phyloP scores from a whole-genome alignment of 176 grass and related monocot genomes.

The Oryza coarctata region DNA sequence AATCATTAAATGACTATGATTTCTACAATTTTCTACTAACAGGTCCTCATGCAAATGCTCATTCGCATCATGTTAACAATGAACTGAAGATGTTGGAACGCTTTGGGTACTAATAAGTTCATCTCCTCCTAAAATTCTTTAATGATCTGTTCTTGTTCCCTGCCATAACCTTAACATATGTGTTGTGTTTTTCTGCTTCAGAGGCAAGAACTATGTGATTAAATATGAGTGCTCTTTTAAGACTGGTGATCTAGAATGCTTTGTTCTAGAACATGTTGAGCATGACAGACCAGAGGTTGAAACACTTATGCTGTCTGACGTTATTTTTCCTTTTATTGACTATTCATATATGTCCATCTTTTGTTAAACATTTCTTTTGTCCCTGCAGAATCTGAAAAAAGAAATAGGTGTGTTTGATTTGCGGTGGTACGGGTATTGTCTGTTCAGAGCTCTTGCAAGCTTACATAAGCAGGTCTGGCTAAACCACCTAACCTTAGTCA shows the following conservation, averaged over 20 bases:
- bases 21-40: constrained; percentile 35
- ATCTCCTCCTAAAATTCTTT: background rate
- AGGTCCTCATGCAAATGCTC: constrained; percentile 87
- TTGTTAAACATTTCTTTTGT: constrained; percentile 34
- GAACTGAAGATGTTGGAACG: constrained; percentile 86
- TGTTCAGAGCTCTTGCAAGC: constrained; percentile 81
- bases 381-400: constrained; percentile 65
- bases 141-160: background rate
- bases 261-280: constrained; percentile 86
- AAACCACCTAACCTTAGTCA: constrained; percentile 28
- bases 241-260: constrained; percentile 71
- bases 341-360: background rate
- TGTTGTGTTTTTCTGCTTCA: constrained; percentile 44
- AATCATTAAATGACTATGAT: background rate
- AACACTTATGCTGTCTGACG: background rate
- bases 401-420: constrained; percentile 71
- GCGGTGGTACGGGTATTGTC: constrained; percentile 77
- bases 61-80: constrained; percentile 85
- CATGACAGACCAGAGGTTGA: constrained; percentile 94
- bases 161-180: background rate
- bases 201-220: constrained; percentile 69
- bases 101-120: constrained; percentile 68
- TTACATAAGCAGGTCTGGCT: constrained; percentile 76
- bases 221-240: constrained; percentile 67
- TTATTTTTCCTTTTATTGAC: constrained; percentile 26